phyloP scores from a whole-genome alignment of 2,329 filamentous ascomycete species.

The Neurospora crassa region DNA sequence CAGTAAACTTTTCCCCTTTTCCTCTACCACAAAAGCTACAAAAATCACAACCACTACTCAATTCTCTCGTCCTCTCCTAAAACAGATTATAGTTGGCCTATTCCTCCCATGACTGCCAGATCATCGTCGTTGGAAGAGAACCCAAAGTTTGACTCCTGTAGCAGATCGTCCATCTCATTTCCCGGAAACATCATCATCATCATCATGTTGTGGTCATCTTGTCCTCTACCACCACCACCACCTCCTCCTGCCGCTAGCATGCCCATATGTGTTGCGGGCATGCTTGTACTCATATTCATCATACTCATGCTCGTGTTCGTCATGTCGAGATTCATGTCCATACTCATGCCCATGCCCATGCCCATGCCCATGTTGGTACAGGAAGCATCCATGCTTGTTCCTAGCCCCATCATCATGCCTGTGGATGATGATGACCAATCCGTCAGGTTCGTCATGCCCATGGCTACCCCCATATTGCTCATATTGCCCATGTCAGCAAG shows the following conservation, averaged over 20 bases:
- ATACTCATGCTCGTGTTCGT: neutral
- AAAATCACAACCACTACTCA: neutral
- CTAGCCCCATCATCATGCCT: neutral
- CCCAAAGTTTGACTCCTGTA: conserved; percentile 35
- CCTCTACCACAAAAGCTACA: neutral
- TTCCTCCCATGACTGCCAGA: neutral
- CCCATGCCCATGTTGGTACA: neutral
- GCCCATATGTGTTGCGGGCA: neutral
- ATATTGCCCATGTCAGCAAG: neutral
- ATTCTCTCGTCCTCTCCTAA: neutral
- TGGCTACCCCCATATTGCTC: neutral
- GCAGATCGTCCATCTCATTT: conserved; percentile 29
- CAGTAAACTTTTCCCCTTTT: neutral
- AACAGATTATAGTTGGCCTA: neutral
- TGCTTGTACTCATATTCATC: neutral
- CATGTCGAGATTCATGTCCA: neutral
- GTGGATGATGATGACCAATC: neutral
- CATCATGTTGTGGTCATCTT: neutral
- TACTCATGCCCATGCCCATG: neutral
- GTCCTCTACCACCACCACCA: neutral
- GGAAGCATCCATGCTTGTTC: neutral
- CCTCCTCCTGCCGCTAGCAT: too few relatives aligned
- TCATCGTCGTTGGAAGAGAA: conserved; percentile 13
- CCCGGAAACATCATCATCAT: conserved; percentile 20
- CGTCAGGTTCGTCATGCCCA: neutral